These are phyloP conservation scores for Ceratobasidium sp. DNA, from an alignment of 1,284 basidiomycete genomes.

Conservation along the genomic window DNA sequence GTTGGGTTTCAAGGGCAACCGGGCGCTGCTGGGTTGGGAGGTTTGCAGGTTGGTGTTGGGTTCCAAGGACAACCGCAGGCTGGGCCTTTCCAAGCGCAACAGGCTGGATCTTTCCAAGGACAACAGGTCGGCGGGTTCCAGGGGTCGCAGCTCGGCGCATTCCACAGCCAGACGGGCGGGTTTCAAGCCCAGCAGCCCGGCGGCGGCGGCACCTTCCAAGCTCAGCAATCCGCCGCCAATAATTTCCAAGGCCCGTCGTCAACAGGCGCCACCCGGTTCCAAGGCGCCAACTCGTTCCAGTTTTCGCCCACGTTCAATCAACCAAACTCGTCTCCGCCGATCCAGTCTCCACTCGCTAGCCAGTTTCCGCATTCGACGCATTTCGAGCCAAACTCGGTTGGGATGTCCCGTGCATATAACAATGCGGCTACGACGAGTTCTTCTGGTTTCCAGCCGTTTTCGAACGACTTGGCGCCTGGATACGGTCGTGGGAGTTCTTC, in stretches of 20 bases:
- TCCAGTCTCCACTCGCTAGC: background rate
- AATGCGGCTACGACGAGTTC: background rate
- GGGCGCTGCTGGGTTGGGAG: background rate
- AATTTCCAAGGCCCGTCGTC: background rate
- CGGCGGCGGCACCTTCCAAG: background rate
- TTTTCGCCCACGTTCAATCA: background rate
- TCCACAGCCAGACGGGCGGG: background rate
- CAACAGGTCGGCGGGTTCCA: background rate
- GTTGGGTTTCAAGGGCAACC: conserved; percentile 23
- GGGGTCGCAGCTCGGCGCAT: background rate
- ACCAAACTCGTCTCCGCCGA: conserved; percentile 15
- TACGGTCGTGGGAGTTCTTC: conserved; percentile 11
- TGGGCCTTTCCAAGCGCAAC: background rate
- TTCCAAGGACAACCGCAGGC: conserved; percentile 14
- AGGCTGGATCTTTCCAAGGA: conserved; percentile 9
- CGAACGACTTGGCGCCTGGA: conserved; percentile 11
- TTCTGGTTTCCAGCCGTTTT: conserved; percentile 37
- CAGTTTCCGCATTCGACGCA: conserved; percentile 7
- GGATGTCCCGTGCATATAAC: conserved; percentile 38
- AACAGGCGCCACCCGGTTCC: background rate
- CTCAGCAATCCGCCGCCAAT: background rate
- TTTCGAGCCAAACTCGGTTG: conserved; percentile 26
- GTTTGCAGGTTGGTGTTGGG: background rate
- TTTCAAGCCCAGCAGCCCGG: background rate
- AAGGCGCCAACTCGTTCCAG: conserved; percentile 10